These are phyloP conservation scores for Termitomyces heimii DNA, from an alignment of 768 basidiomycete genomes.

Conservation along the genomic window DNA sequence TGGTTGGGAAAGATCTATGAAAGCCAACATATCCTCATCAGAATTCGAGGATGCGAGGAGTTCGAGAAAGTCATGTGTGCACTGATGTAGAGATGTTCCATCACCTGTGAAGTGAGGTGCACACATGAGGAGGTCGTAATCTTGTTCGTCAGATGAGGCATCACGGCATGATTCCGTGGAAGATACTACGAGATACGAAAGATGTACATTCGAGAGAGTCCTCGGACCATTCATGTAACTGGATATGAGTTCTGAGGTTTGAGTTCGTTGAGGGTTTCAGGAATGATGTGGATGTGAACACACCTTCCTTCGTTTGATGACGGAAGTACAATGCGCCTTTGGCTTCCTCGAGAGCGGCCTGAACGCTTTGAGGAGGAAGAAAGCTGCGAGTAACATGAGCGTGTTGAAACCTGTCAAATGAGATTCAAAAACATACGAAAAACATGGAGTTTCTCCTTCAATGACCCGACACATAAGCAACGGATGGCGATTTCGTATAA, in stretches of 20 bases:
- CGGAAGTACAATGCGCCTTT: constrained; percentile 31
- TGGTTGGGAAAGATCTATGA: constrained; percentile 10
- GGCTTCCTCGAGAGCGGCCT: constrained; percentile 37
- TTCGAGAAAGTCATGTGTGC: constrained; percentile 57
- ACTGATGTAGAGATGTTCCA: constrained; percentile 60
- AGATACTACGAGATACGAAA: constrained; percentile 42
- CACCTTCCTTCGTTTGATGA: constrained; percentile 37
- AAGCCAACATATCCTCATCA: constrained; percentile 15
- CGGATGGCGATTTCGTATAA: constrained; percentile 51
- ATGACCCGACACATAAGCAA: constrained; percentile 43
- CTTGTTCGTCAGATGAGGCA: constrained; percentile 6
- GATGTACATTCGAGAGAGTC: constrained; percentile 41
- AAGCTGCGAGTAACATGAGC: constrained; percentile 25
- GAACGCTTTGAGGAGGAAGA: constrained; percentile 27
- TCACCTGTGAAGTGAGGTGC: constrained; percentile 66
- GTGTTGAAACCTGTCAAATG: background rate
- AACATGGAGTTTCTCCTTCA: constrained; percentile 34
- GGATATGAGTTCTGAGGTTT: constrained; percentile 36
- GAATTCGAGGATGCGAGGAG: constrained; percentile 23
- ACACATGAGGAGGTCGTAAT: constrained; percentile 45
- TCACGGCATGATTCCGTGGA: background rate
- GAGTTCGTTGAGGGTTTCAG: background rate
- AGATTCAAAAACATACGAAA: constrained; percentile 35
- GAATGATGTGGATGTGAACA: constrained; percentile 7
- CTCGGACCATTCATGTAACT: constrained; percentile 59